Evolutionary conservation across 495 filamentous ascomycete species (phyloP).

Genomic region (Neurospora sp.): DNA sequence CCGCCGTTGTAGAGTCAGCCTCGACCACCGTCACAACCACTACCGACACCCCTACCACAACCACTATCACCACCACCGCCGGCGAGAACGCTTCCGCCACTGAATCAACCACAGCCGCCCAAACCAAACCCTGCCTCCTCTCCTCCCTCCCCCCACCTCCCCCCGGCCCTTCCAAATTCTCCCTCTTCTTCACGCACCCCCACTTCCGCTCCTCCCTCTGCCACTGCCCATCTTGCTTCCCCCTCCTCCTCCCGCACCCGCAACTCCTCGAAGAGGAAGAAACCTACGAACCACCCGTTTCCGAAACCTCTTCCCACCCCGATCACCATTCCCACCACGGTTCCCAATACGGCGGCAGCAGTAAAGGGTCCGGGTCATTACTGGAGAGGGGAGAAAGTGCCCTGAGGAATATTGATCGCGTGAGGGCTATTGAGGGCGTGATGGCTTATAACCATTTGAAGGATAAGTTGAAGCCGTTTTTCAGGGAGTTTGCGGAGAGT

Average conservation of each 20-base stretch:
- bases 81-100: too few relatives aligned
- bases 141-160: slow-evolving; percentile 45
- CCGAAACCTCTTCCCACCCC: slow-evolving; percentile 22
- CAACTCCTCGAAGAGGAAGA: slow-evolving; percentile 91
- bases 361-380: slow-evolving; percentile 54
- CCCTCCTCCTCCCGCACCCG: slow-evolving; percentile 53
- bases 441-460: slow-evolving; percentile 96
- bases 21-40: background rate
- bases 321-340: too few relatives aligned
- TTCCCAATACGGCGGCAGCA: slow-evolving; percentile 35
- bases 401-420: slow-evolving; percentile 79
- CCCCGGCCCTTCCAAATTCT: slow-evolving; percentile 40
- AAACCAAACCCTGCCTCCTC: slow-evolving; percentile 32
- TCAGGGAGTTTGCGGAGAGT: slow-evolving; percentile 86
- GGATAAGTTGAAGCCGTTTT: slow-evolving; percentile 85
- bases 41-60: background rate
- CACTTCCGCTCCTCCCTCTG: slow-evolving; percentile 69
- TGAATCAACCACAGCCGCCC: too few relatives aligned
- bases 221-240: slow-evolving; percentile 70
- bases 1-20: background rate
- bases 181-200: slow-evolving; percentile 65
- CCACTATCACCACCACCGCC: too few relatives aligned
- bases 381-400: slow-evolving; percentile 89
- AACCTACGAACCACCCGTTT: slow-evolving; percentile 80
- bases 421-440: slow-evolving; percentile 88